Percentiles rank a stretch among this genome's conserved stretches.
phyloP scores from a whole-genome alignment of 192 early-diverging fungal genomes.

The Coemansia sp. region DNA sequence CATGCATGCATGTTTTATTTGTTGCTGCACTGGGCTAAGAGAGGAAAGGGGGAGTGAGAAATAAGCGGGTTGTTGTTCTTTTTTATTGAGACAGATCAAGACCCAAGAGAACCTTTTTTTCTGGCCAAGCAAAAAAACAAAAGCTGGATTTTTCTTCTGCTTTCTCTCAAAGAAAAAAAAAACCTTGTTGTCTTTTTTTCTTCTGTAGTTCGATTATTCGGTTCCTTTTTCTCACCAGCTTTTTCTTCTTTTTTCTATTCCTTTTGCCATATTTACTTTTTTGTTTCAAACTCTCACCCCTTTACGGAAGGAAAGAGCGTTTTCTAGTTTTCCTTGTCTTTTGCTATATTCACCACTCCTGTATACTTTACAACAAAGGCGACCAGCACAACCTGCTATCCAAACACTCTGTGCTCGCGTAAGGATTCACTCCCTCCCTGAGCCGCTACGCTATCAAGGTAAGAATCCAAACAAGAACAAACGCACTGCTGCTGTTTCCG shows the following conservation, averaged over 20 bases:
- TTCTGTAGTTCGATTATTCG: background rate
- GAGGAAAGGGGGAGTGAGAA: background rate
- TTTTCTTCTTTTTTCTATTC: background rate
- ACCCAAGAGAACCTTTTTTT: background rate
- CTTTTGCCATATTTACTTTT: constrained; percentile 8
- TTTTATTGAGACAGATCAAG: background rate
- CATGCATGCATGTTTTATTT: constrained; percentile 1
- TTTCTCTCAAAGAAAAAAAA: background rate
- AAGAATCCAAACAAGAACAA: background rate
- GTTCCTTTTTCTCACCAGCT: background rate
- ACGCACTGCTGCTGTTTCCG: background rate
- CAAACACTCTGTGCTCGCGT: background rate
- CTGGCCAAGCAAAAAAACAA: background rate
- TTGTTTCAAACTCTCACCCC: background rate
- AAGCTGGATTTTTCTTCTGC: background rate
- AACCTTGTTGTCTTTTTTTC: background rate
- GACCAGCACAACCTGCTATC: background rate
- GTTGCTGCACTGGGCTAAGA: background rate
- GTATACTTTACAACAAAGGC: background rate
- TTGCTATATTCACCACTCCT: background rate
- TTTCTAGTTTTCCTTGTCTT: background rate
- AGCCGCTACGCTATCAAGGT: background rate
- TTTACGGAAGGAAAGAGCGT: background rate
- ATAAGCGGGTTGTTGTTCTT: background rate
- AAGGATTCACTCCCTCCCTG: background rate